Base-by-base conservation (phyloP, 495 filamentous ascomycete species). In the Penicillium malachiteum region DNA sequence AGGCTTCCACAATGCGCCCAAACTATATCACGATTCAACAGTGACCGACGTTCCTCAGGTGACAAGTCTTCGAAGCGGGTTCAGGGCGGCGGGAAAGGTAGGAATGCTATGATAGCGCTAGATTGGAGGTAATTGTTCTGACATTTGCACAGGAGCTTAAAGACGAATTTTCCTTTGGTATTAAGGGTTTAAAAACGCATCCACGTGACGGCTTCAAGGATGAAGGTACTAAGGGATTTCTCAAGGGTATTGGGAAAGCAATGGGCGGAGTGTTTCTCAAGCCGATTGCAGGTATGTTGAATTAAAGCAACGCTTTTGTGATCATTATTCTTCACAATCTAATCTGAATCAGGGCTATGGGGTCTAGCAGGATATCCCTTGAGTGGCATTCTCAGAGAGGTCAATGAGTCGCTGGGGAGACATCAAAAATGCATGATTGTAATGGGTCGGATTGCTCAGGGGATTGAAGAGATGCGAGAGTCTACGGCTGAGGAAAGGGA, bases 1-100 rank as follows among this genome's bases (percentile, higher is more conserved):
- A 67, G 91, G 91, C 8, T 95, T 96, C 58, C 88, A 95, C 67
- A 96, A 95, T 63, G 84, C 84, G 1, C 90, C 91, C 0, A 87
- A 82, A 51, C 68, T 95, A 2, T 94, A 93, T 55, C 84, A 90
- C 39, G 89, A 91, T 58, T 80, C 85, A 7, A 91, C 81, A 41
- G 85, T 96, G 4, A 79, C 84, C 12, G 79, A 81, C 13, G 72
- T 75, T 0, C 84, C 88, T 42, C 89, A 86, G 53, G 87, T 96
- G 0, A 89, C 85, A 0, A 83, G 83, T 52, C 68, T 92, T 62
- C 85, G 85, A 85, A 65, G 87, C 87, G 63, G 87, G 81, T 39
- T 75, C 86, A 43, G 84, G 2, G 84, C 83, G 11, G 70, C 80
- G n/a, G n/a, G n/a, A n/a, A n/a, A n/a, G n/a, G n/a, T n/a, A 0